A percentile compares a stretch with the other conserved stretches of the same genome.
These are phyloP conservation scores for Pichia sp. DNA, from an alignment of 1,139 yeast genomes.

Conservation along the genomic window DNA sequence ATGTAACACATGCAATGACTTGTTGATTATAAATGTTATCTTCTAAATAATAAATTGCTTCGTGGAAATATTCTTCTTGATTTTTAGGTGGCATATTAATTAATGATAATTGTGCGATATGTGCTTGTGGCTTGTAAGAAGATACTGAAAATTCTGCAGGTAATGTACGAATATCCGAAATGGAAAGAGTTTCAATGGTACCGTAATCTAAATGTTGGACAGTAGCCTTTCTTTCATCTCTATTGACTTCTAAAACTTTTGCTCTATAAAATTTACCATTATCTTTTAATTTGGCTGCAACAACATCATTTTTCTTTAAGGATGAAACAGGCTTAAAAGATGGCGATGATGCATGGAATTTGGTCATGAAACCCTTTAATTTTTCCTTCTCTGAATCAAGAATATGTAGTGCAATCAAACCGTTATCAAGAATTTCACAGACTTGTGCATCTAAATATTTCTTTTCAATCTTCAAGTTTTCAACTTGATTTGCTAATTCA, in stretches of 20 bases:
- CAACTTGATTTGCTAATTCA: conserved; percentile 26
- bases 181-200: conserved; percentile 43
- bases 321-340: conserved; percentile 20
- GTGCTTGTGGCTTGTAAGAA: conserved; percentile 50
- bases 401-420: conserved; percentile 50
- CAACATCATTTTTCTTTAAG: conserved; percentile 48
- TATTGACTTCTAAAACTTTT: conserved; percentile 45
- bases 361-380: conserved; percentile 40
- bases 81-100: conserved; percentile 60
- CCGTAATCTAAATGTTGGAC: conserved; percentile 67
- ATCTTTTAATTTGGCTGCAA: conserved; percentile 50
- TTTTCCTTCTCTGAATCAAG: conserved; percentile 34
- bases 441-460: conserved; percentile 58
- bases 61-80: conserved; percentile 45
- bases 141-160: conserved; percentile 45
- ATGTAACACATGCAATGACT: conserved; percentile 52
- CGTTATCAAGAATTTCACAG: conserved; percentile 46
- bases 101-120: conserved; percentile 48
- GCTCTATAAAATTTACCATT: conserved; percentile 60
- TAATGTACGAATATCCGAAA: conserved; percentile 44
- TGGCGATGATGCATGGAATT: conserved; percentile 37
- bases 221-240: conserved; percentile 39
- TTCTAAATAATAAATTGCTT: conserved; percentile 52
- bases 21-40: conserved; percentile 49
- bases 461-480: conserved; percentile 25